Conservation (phyloP, 345 rosid species). For the Rhodomyrtus tomentosa region DNA sequence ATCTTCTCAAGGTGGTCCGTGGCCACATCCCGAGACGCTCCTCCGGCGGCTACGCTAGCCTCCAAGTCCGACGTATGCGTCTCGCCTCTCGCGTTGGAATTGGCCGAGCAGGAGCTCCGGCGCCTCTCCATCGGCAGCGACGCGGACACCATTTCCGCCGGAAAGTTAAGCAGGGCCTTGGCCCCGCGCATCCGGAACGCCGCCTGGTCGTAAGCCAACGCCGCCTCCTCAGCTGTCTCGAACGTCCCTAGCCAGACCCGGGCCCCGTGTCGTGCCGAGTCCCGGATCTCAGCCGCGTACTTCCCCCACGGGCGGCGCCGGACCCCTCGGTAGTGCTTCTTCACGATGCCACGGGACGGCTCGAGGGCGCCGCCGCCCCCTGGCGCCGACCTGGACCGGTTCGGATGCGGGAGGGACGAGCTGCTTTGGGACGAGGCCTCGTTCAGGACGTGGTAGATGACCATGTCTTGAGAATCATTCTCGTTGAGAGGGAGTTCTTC, state of each 20-base stretch:
- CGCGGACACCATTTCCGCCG: constrained; percentile 16
- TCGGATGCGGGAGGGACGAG: neutral
- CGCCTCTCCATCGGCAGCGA: neutral
- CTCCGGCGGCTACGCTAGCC: neutral
- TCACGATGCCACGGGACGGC: constrained; percentile 16
- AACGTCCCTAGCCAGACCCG: constrained; percentile 57
- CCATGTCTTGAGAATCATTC: constrained; percentile 64
- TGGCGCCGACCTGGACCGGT: neutral
- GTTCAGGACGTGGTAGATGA: constrained; percentile 42
- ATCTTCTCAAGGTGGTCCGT: neutral
- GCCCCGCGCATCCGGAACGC: constrained; percentile 56
- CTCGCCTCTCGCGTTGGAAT: neutral
- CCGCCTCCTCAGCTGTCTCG: constrained; percentile 51
- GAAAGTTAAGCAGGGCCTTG: constrained; percentile 61
- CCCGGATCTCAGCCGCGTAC: constrained; percentile 56
- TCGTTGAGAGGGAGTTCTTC: constrained; percentile 55
- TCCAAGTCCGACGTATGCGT: neutral
- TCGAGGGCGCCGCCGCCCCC: constrained; percentile 1
- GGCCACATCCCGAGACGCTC: neutral
- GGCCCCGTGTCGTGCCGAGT: constrained; percentile 30
- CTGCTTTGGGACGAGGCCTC: constrained; percentile 7
- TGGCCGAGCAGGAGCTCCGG: neutral
- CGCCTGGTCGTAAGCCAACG: constrained; percentile 52
- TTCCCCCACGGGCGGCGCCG: constrained; percentile 70
- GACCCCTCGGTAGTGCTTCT: constrained; percentile 53